Percentiles rank a stretch among this genome's conserved stretches.
phyloP scores from a whole-genome alignment of 495 filamentous ascomycete species.

The Chaetomium cochliodes region DNA sequence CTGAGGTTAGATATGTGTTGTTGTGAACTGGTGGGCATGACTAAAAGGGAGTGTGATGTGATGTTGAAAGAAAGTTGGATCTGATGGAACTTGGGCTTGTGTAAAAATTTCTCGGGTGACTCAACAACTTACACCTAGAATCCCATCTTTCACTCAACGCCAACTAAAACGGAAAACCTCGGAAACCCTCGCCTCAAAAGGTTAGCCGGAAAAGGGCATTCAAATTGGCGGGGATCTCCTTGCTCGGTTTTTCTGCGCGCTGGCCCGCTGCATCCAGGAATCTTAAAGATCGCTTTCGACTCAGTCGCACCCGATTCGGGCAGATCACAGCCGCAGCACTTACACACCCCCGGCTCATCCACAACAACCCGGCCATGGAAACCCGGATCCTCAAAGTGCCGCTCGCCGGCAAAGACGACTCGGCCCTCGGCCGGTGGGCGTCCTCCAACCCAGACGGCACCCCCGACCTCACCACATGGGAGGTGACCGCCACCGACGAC shows the following conservation, averaged over 20 bases:
- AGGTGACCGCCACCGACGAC: conserved; percentile 17
- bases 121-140: conserved; percentile 22
- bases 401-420: conserved; percentile 15
- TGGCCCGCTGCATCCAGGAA: conserved; percentile 27
- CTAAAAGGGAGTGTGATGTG: conserved; percentile 1
- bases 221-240: conserved; percentile 25
- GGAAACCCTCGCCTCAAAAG: not conserved
- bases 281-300: not conserved
- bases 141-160: not conserved
- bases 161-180: not conserved
- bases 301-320: not conserved
- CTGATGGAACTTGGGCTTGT: not conserved
- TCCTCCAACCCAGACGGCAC: not conserved
- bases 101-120: conserved; percentile 26
- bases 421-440: conserved; percentile 31
- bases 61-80: not conserved
- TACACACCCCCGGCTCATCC: conserved; percentile 17
- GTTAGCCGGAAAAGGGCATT: not conserved
- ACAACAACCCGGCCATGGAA: conserved; percentile 26
- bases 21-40: not conserved
- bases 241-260: conserved; percentile 21
- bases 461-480: conserved; percentile 26
- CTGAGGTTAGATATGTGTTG: not conserved
- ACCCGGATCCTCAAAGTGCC: conserved; percentile 38
- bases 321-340: conserved; percentile 15